A percentile compares a stretch with the other conserved stretches of the same genome.
Conservation (phyloP, 805 yeast genomes). For the Zygosaccharomyces siamensis region DNA sequence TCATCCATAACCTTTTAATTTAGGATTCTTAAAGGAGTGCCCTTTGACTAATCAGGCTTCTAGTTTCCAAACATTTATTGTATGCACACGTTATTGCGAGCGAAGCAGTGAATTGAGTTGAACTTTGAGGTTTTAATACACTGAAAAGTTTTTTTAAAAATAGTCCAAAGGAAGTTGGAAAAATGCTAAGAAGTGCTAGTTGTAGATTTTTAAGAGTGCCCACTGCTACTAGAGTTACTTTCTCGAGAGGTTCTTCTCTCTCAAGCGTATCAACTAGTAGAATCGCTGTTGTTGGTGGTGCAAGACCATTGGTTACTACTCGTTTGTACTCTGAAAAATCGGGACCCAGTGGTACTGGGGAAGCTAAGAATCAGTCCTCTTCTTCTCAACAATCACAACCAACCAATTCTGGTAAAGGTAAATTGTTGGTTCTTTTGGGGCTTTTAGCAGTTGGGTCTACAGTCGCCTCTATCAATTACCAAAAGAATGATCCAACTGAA, state of each 20-base stretch:
- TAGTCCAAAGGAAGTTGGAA: neutral
- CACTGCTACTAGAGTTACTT: neutral
- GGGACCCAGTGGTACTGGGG: neutral
- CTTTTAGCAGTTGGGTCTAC: constrained; percentile 47
- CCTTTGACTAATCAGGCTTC: neutral
- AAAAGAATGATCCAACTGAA: constrained; percentile 42
- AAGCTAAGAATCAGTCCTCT: constrained; percentile 2
- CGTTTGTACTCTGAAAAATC: neutral
- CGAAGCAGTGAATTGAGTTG: neutral
- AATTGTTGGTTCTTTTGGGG: constrained; percentile 39
- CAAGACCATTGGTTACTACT: neutral
- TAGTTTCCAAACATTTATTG: neutral
- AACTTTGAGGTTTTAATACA: neutral
- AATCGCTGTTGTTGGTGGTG: neutral
- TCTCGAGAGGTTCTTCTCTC: neutral
- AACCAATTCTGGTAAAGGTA: constrained; percentile 21
- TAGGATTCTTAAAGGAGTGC: neutral
- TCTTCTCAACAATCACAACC: neutral
- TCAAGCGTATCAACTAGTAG: neutral
- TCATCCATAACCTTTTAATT: neutral
- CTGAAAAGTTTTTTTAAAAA: neutral
- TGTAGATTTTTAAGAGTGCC: neutral
- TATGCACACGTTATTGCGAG: neutral
- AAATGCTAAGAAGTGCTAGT: constrained; percentile 1
- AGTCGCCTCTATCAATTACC: constrained; percentile 39